Conservation (phyloP, 2,329 filamentous ascomycete genomes). For the Alternaria arborescens region DNA sequence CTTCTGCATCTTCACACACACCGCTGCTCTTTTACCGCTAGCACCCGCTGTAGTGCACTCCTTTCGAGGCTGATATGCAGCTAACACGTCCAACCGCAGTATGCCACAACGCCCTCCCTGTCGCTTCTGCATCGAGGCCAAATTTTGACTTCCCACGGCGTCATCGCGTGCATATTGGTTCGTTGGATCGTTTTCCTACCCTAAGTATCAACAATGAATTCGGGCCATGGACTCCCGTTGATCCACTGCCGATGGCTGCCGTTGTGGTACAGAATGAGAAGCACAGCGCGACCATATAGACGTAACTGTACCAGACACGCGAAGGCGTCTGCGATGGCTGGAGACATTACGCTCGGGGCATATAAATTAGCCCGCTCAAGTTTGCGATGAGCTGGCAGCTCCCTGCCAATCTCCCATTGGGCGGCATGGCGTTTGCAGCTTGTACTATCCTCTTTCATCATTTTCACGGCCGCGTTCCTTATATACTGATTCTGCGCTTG, state of each 20-base stretch:
- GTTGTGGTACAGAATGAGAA: conserved; percentile 25
- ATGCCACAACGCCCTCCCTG: conserved; percentile 43
- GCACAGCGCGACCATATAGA: conserved; percentile 25
- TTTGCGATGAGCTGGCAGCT: conserved; percentile 44
- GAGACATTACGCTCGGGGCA: conserved; percentile 39
- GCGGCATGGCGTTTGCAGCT: conserved; percentile 31
- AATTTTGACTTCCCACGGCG: conserved; percentile 29
- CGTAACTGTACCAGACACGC: conserved; percentile 34
- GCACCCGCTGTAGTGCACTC: conserved; percentile 22
- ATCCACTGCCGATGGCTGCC: conserved; percentile 23
- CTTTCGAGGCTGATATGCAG: conserved; percentile 34
- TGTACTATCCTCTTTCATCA: conserved; percentile 41
- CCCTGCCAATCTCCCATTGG: conserved; percentile 45
- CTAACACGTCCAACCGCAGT: conserved; percentile 43
- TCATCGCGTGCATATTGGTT: conserved; percentile 33
- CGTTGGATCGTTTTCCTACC: conserved; percentile 22
- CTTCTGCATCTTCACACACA: conserved; percentile 21
- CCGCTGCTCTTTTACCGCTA: conserved; percentile 18
- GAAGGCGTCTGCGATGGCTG: conserved; percentile 35
- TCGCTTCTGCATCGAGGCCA: conserved; percentile 37
- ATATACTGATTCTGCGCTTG: conserved; percentile 50
- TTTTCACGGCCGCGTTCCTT: conserved; percentile 38
- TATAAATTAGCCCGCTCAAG: conserved; percentile 45
- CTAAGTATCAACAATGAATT: conserved; percentile 17
- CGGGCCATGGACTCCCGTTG: conserved; percentile 23